Base-by-base conservation (phyloP, 106 monocot species). In the Posidonia australis region DNA sequence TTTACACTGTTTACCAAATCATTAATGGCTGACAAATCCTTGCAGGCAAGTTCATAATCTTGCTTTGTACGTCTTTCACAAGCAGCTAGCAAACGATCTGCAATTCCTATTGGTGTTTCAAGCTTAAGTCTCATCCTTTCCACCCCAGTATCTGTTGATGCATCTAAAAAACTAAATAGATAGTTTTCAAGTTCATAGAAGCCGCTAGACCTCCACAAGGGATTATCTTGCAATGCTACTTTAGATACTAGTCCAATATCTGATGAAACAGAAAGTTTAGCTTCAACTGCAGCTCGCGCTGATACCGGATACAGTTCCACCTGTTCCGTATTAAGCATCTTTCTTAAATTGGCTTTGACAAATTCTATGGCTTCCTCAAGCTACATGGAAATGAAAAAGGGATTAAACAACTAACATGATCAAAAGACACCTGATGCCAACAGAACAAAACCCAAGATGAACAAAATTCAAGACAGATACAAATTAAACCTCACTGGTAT, bases 81-180 rank as follows among this genome's bases (percentile, higher is more conserved):
- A 71, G 90, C 81, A 60, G 49, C 59, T 52, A 90, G 65, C 19
- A 96, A 66, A 53, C 90, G 82, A 26, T 90, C 84, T 11, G 84
- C 86, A 70, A 96, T 96, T 48, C 59, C 74, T 64, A 96, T 74
- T 48, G 94, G 94, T 24, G 94, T 90, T 52, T 80, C 82, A 71
- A 90, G 80, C 74, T 96, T 96, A 52, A 96, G 73, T 56, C 76
- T 79, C 72, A 96, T 78, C 73, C 94, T 82, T 77, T 96, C 86
- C 78, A 68, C 78, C 11, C 94, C 94, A 70, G 71, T 76, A 56
- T 84, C 78, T 16, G 94, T 87, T 19, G 94, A 90, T 68, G 84
- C 90, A 69, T 96, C 90, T 51, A 96, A 55, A 71, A 96, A 90
- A 66, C 90, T 87, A 68, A 76, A 76, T 25, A 96, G 70, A 65